Base-by-base conservation (phyloP, 306 rosid genomes). In the Elaeagnus macrophylla region DNA sequence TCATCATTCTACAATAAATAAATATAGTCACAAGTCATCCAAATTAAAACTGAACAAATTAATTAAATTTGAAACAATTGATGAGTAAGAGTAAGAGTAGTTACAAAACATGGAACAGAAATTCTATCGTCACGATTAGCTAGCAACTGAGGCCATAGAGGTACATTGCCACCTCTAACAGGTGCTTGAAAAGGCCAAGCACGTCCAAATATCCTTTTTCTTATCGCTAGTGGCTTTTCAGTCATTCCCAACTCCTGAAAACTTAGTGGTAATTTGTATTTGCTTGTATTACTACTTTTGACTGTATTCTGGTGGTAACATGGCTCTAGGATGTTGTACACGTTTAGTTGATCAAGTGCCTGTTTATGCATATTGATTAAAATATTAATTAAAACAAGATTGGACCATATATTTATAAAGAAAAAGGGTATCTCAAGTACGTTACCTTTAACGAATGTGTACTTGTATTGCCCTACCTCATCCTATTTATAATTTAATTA, bases 101-200 rank as follows among this genome's bases (percentile, higher is more conserved):
- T 56, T 62, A 79, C 85, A 54, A 70, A 4, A 58, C 79, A 80
- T 0, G 79, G 82, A 17, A 76, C 73, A 8, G 0, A 10, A 6
- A 5, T 3, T 37, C 25, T 39, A 0, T 32, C 7, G 7, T 25
- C 5, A 2, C 53, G 9, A 8, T 18, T 19, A 5, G 68, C 67
- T 12, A 79, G 58, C 32, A 25, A 25, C 36, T 82, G 66, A 14
- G 91, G 90, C 91, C 96, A 88, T 14, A 69, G 46, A 6, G 91
- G 72, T 51, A 88, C 80, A 42, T 43, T 53, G n/a, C 91, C 96
- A 2, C 70, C 72, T 59, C 62, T 64, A 3, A 76, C 79, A 0
- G 90, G 81, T 10, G 85, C 90, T 55, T 67, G 5, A 10, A 69
- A 69, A 7, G 94, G 96, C 96, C 96, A 84, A 36, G 96, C 91